Percentiles rank a stretch among this genome's conserved stretches.
These are phyloP conservation scores for Emmonsiellopsis sp. DNA, from an alignment of 2,329 filamentous ascomycete species.

Conservation along the genomic window DNA sequence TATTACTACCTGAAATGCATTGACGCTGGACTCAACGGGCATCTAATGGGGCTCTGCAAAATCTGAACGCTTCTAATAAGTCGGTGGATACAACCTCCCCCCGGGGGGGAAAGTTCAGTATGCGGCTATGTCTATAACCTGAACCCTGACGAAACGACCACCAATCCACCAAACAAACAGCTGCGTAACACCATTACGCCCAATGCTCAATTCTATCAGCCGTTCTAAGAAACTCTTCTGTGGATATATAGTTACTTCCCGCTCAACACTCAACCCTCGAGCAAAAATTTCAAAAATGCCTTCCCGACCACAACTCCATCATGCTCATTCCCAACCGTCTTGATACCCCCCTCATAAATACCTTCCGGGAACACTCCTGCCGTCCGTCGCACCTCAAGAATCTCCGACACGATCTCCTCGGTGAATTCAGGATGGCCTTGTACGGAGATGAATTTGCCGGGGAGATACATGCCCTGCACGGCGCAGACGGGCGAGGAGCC, in stretches of 20 bases:
- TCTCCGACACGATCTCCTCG: conserved; percentile 58
- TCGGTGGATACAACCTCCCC: no score
- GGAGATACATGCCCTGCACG: conserved; percentile 71
- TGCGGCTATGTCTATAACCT: no score
- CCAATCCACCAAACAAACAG: no score
- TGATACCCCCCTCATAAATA: conserved; percentile 59
- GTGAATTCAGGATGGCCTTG: conserved; percentile 86
- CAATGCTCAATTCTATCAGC: background rate
- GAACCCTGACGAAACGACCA: no score
- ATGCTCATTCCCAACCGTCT: conserved; percentile 57
- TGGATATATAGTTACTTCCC: background rate
- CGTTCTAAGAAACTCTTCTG: background rate
- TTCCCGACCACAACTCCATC: conserved; percentile 69
- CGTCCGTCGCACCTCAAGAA: conserved; percentile 56
- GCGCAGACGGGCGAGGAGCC: conserved; percentile 58
- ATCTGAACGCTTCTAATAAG: no score
- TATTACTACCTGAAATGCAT: no score
- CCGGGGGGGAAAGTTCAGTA: no score
- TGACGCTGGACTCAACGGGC: no score
- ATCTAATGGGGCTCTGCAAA: no score
- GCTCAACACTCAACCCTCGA: conserved; percentile 36
- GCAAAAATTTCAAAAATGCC: conserved; percentile 68
- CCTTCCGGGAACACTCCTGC: conserved; percentile 62
- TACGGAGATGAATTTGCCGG: conserved; percentile 59
- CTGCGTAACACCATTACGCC: no score